Base-by-base conservation (phyloP, 331 rosid genomes). In the Acacia concinna region DNA sequence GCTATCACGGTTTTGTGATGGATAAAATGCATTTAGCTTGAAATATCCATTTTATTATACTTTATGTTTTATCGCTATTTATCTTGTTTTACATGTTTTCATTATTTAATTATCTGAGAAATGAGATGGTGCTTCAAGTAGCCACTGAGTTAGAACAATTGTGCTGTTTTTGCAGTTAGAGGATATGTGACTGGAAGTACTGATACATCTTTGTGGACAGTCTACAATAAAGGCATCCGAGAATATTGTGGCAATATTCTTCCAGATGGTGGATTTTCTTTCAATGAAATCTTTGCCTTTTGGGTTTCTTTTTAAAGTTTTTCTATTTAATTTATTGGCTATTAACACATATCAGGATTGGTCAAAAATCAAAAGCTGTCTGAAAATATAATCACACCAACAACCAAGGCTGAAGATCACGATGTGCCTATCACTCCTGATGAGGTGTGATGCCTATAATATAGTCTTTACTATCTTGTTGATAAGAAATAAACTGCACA, bases 141-240 rank as follows among this genome's bases (percentile, higher is more conserved):
- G 75, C 52, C 15, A 3, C 44, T 27, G n/a, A 30, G 60, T 87
- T 69, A 81, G 67, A 77, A 67, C 40, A 68, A 30, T 51, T 41
- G 40, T 82, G 3, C 75, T 80, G 30, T 63, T 83, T 83, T 78
- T 89, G 81, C 80, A 93, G 99, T 86, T 76, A 89, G 99, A 90
- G 97, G 99, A 34, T 96, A 68, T 87, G 93, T 96, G 79, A 93
- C 99, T 21, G 99, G 99, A 85, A 96, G 98, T 69, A 96, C 99
- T 0, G 99, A 96, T 84, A 96, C 99, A 7, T 93, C 97, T 23
- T 78, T 96, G 78, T 96, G 99, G 99, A 96, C 97, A 5, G 94
- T 93, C 81, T 96, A 96, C 88, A 84, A 88, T 27, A 92, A 85
- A 10, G 98, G 99, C 40, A 78, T 75, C 63, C 89, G 96, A n/a